Conservation (phyloP, 164 flowering plant species). For the Cinnamomum chago region DNA sequence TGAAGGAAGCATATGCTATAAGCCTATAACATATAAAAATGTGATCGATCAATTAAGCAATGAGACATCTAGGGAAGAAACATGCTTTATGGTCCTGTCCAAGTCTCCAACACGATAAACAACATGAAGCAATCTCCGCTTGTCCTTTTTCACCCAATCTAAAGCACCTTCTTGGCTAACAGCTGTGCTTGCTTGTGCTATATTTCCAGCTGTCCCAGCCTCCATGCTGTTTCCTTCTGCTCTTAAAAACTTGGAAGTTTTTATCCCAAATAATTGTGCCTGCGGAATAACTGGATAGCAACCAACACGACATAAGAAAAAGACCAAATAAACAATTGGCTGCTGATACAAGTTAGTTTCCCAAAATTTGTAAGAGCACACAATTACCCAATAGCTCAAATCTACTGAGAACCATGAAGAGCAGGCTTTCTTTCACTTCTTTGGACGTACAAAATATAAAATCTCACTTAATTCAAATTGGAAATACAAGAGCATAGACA, state of each 20-base stretch:
- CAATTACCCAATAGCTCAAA: background rate
- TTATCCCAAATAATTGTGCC: conserved; percentile 51
- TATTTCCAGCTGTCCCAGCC: conserved; percentile 40
- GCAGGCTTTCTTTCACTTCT: background rate
- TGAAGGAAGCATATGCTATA: too few species aligned
- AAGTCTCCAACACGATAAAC: conserved; percentile 98
- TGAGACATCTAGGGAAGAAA: background rate
- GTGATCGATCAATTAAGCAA: background rate
- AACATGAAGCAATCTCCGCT: conserved; percentile 88
- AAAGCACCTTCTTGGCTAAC: conserved; percentile 53
- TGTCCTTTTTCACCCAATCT: conserved; percentile 90
- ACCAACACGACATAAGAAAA: background rate
- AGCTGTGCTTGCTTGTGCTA: conserved; percentile 65
- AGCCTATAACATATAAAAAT: background rate
- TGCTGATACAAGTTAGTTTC: background rate
- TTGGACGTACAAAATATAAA: background rate
- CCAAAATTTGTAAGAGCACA: background rate
- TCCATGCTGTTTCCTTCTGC: conserved; percentile 33
- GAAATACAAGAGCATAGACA: background rate
- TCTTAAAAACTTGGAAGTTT: conserved; percentile 41
- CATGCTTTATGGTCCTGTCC: conserved; percentile 91
- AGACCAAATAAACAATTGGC: background rate
- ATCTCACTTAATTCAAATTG: background rate
- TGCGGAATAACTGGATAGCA: conserved; percentile 57
- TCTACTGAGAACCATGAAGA: background rate